These are phyloP conservation scores for Cryptosporidium baileyi DNA, from an alignment of 169 alveolate genomes.

Conservation along the genomic window DNA sequence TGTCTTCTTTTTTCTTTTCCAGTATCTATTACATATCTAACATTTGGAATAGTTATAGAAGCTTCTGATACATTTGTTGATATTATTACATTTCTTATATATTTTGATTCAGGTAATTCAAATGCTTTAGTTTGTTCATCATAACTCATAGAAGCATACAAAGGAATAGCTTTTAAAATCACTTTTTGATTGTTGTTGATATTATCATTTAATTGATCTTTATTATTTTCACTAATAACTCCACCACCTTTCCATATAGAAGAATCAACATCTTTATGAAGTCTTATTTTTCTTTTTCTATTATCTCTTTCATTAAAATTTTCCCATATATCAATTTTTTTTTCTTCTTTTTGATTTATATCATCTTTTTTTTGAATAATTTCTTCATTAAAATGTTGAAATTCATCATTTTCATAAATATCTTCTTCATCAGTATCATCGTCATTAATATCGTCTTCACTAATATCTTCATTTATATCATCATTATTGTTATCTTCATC, in stretches of 20 bases:
- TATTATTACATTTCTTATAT: slow-evolving; percentile 92
- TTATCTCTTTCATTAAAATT: slow-evolving; percentile 42
- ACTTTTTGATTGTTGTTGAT: slow-evolving; percentile 3
- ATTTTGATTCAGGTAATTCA: slow-evolving; percentile 84
- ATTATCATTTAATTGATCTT: background rate
- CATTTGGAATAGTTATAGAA: slow-evolving; percentile 97
- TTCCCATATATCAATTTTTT: slow-evolving; percentile 25
- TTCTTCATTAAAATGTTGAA: no score
- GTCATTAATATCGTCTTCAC: slow-evolving; percentile 71
- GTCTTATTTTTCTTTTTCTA: slow-evolving; percentile 67
- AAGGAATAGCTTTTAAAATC: slow-evolving; percentile 80
- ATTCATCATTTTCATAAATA: slow-evolving; percentile 8
- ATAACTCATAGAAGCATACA: slow-evolving; percentile 89
- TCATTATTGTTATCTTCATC: slow-evolving; percentile 71
- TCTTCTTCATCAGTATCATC: slow-evolving; percentile 44
- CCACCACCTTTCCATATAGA: slow-evolving; percentile 67
- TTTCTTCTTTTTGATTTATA: slow-evolving; percentile 47
- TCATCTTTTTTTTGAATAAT: no score
- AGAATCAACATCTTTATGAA: slow-evolving; percentile 36
- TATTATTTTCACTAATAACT: background rate
- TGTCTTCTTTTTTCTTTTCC: slow-evolving; percentile 95
- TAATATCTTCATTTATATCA: slow-evolving; percentile 67
- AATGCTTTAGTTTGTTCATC: slow-evolving; percentile 84
- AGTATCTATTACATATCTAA: slow-evolving; percentile 93
- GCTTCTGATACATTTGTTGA: slow-evolving; percentile 99